Base-by-base conservation (phyloP, 2,329 filamentous ascomycete genomes). In the Chaetomium sp. region DNA sequence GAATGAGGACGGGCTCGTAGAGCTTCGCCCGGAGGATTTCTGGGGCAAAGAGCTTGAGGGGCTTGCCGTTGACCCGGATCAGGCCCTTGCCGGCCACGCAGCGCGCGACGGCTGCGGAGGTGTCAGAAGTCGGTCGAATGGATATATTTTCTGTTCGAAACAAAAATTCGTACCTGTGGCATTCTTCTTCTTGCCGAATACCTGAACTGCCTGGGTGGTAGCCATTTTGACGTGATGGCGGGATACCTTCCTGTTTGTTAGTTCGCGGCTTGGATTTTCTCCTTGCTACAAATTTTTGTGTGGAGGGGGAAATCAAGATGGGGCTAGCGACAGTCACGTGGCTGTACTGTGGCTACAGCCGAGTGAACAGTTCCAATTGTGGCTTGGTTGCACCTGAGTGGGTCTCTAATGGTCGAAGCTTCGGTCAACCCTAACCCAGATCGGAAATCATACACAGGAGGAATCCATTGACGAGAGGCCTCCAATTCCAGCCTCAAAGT, bases 21-120 rank as follows among this genome's bases (percentile, higher is more conserved):
- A 97, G 91, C 88, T 96, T 97, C 87, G 95, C 96, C 77, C 94
- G 88, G 72, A 99, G 85, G 78, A 96, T 87, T 81, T 96, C 89
- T 70, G 94, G 91, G 82, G 96, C 89, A 71, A 96, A 88, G 71
- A 97, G 89, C 72, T 82, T 81, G 71, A 99, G 86, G 72, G 94
- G 94, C 76, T 90, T 89, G 79, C 94, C 94, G 84, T 97, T 99
- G 79, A 96, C 94, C 84, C 95, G 96, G 80, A 99, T 85, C 71
- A 97, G 86, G 77, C 94, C 94, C 66, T 70, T 67, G 61, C 69
- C 69, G 53, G 60, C 53, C 61, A 63, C 61, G 56, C 57, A 59
- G 58, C 64, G 63, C 56, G 66, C 65, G 56, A 66, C 64, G 58
- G 64, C 64, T 66, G 59, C 60, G 44, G 54, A 37, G 41, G 37